A percentile compares a stretch with the other conserved stretches of the same genome.
Conservation (phyloP, 768 basidiomycete species). For the Mycena amicta region DNA sequence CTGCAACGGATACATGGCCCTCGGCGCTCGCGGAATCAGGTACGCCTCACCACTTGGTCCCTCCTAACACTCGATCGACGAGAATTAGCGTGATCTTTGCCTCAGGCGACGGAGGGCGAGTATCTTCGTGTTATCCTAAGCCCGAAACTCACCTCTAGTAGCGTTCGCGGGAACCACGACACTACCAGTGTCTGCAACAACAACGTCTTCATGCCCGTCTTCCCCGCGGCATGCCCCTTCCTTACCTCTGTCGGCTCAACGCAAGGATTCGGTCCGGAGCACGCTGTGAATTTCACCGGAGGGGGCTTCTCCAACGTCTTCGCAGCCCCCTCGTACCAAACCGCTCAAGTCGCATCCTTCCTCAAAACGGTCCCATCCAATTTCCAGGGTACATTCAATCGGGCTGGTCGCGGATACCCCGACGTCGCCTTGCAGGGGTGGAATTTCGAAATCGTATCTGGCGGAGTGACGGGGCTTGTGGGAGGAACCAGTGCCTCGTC, state of each 20-base stretch:
- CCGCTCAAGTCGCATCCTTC: slow-evolving; percentile 32
- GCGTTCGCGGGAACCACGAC: slow-evolving; percentile 11
- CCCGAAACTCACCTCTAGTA: no score
- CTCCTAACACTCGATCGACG: no score
- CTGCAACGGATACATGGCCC: slow-evolving; percentile 45
- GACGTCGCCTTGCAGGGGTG: slow-evolving; percentile 8
- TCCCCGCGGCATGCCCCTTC: slow-evolving; percentile 24
- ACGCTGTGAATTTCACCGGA: slow-evolving; percentile 18
- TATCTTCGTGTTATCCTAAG: no score
- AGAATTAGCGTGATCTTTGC: slow-evolving; percentile 11
- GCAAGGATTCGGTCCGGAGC: slow-evolving; percentile 11
- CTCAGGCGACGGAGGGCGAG: slow-evolving; percentile 10
- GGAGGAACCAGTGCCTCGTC: slow-evolving; percentile 47
- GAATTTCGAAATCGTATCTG: background rate
- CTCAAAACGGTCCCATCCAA: slow-evolving; percentile 32
- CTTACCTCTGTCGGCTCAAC: slow-evolving; percentile 28
- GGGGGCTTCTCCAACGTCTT: slow-evolving; percentile 20
- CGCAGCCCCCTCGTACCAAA: slow-evolving; percentile 41
- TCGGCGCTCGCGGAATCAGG: slow-evolving; percentile 26
- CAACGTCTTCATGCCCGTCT: slow-evolving; percentile 1
- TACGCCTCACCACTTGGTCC: no score
- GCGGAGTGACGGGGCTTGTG: slow-evolving; percentile 6
- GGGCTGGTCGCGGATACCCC: slow-evolving; percentile 28
- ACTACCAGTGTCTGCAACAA: background rate
- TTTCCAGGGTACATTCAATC: slow-evolving; percentile 45